These are phyloP conservation scores for Telopea speciosissima DNA, from an alignment of 177 flowering plant genomes.

Conservation along the genomic window DNA sequence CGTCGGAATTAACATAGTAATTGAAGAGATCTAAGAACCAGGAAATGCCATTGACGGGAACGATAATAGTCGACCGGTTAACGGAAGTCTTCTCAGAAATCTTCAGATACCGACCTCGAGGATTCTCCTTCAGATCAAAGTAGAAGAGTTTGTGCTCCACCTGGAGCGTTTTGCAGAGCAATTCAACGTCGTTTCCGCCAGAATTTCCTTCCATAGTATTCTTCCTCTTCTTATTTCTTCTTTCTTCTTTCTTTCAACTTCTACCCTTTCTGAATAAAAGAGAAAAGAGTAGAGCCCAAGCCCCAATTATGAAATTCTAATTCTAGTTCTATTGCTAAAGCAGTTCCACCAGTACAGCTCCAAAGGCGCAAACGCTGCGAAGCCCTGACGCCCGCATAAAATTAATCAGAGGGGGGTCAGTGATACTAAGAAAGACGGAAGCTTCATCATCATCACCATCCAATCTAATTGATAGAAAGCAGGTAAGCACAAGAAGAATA, in stretches of 20 bases:
- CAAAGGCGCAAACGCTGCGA: not conserved
- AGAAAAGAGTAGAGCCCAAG: not conserved
- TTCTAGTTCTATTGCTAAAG: too few species aligned
- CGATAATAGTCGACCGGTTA: constrained; percentile 92
- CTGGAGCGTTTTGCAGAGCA: constrained; percentile 84
- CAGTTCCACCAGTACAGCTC: too few species aligned
- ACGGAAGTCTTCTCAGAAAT: constrained; percentile 96
- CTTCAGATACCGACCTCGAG: constrained; percentile 88
- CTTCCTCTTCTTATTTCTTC: too few species aligned
- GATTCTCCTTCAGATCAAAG: constrained; percentile 96
- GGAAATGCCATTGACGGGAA: constrained; percentile 75
- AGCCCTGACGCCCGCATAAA: not conserved
- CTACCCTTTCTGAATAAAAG: constrained; percentile 5
- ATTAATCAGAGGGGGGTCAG: too few species aligned
- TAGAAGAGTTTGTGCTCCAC: constrained; percentile 99
- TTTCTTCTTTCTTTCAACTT: too few species aligned
- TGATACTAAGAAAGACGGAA: too few species aligned
- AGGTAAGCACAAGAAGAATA: not conserved
- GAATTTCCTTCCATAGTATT: constrained; percentile 47
- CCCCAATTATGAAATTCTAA: constrained; percentile 1
- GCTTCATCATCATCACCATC: too few species aligned
- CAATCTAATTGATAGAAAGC: too few species aligned
- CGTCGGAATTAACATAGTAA: constrained; percentile 75
- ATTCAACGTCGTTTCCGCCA: constrained; percentile 76
- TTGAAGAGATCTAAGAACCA: constrained; percentile 98